Evolutionary conservation across 768 basidiomycete genomes (phyloP), one percentile per base, ranked within the genome.

Genomic region (Hericium coralloides): DNA sequence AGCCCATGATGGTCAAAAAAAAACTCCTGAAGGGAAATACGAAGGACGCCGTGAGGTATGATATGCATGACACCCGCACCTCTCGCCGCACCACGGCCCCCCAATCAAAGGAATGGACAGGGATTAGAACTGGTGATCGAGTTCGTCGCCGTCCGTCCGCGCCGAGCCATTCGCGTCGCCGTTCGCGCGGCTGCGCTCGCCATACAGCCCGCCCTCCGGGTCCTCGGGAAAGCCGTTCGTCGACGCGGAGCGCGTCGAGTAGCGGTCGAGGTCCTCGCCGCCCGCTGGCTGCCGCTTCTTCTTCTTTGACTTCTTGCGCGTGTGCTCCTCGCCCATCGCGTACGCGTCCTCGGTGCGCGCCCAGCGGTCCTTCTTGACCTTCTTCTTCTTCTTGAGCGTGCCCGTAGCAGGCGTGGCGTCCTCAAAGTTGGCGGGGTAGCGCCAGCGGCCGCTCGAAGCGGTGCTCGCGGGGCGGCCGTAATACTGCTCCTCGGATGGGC

Each of bases 331-430:
- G 1, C 64, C 53, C 20, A 67, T 61, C 2, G 73, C 75, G 64
- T 92, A 87, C 37, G 90, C 91, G 68, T 93, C 91, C 70, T 91
- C 89, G 36, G 90, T 92, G 69, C 87, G 77, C 58, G 85, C 89
- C 86, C 87, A 92, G 57, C 91, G 76, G 64, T 93, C 91, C 70
- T 92, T 92, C 79, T 91, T 92, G 53, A 81, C 80, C 63, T 84
- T 85, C 72, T 86, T 83, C 70, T 82, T 82, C 72, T 82, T 86
- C 70, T 74, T 80, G 60, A 70, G 73, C 55, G 74, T 75, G 57
- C 68, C 65, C 51, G 72, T 67, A 18, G 73, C 78, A 20, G 70
- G 65, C 20, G 65, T 50, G 6, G 73, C 59, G 61, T 90, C 89
- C 50, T 84, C 83, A 64, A 92, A 90, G 67, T 92, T 90, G 60